These are phyloP conservation scores for Ophiorrhiza pumila DNA, from an alignment of 257 asterid genomes.

Conservation along the genomic window DNA sequence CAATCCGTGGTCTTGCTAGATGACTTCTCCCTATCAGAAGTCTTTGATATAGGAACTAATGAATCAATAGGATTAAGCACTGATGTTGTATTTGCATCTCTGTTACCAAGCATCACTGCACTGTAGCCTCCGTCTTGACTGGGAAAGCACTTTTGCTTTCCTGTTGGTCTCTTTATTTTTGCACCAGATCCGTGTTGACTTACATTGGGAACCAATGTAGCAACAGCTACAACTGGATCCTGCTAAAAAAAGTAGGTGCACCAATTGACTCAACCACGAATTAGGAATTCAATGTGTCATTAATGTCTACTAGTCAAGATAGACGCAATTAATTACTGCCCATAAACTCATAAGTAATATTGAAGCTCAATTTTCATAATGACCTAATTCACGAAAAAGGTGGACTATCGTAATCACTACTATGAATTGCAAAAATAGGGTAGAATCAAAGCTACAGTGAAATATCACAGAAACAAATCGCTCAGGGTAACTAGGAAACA, in stretches of 20 bases:
- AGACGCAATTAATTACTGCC: background rate
- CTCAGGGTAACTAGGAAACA: background rate
- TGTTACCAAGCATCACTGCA: constrained; percentile 21
- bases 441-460: background rate
- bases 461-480: background rate
- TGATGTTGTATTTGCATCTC: constrained; percentile 33
- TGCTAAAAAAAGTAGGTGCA: constrained; percentile 26
- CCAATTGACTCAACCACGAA: constrained; percentile 8
- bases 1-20: constrained; percentile 35
- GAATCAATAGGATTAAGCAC: constrained; percentile 71
- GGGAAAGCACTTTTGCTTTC: constrained; percentile 32
- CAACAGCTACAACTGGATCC: constrained; percentile 49
- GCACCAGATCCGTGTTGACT: constrained; percentile 62
- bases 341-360: background rate
- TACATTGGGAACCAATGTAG: constrained; percentile 36
- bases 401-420: background rate
- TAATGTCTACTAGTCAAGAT: background rate
- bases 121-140: constrained; percentile 35
- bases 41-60: constrained; percentile 49
- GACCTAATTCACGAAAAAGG: background rate
- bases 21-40: constrained; percentile 35
- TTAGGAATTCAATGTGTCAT: background rate
- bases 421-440: too few relatives aligned
- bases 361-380: background rate
- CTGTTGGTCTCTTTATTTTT: constrained; percentile 74